These are phyloP conservation scores for Nannochloropsis gaditana DNA, from an alignment of 108 stramenopile species.

Conservation along the genomic window DNA sequence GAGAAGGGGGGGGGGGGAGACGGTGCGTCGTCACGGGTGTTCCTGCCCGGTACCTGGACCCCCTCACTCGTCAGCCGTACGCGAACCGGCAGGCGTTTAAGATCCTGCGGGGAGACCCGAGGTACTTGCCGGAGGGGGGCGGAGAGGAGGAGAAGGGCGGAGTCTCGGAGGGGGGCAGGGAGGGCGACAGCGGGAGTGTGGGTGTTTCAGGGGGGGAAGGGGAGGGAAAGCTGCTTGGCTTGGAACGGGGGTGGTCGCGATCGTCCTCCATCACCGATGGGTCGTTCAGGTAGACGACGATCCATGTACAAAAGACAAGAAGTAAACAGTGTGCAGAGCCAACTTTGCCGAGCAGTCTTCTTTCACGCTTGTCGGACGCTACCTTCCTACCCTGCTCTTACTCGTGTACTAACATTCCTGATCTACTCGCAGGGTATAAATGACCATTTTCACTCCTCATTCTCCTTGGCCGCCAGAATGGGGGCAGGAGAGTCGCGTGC, in stretches of 20 bases:
- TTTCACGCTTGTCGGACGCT: too few relatives aligned
- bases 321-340: too few relatives aligned
- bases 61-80: slow-evolving; percentile 10
- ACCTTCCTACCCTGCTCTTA: too few relatives aligned
- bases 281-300: not conserved
- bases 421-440: too few relatives aligned
- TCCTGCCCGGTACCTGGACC: slow-evolving; percentile 20
- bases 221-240: not conserved
- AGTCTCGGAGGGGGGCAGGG: not conserved
- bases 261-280: not conserved
- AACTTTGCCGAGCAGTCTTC: too few relatives aligned
- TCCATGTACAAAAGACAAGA: too few relatives aligned
- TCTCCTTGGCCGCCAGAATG: too few relatives aligned
- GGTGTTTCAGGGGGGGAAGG: not conserved
- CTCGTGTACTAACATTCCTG: too few relatives aligned
- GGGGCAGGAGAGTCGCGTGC: too few relatives aligned
- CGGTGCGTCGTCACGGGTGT: not conserved
- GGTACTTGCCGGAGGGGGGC: not conserved
- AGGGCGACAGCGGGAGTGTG: not conserved
- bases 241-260: not conserved
- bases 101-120: not conserved
- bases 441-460: too few relatives aligned
- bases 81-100: slow-evolving; percentile 21
- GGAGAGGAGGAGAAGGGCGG: not conserved
- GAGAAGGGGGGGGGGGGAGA: not conserved